Evolutionary conservation across 2,329 filamentous ascomycete species (phyloP), one percentile per base, ranked within the genome.

Genomic region (Xylariaceae sp.): DNA sequence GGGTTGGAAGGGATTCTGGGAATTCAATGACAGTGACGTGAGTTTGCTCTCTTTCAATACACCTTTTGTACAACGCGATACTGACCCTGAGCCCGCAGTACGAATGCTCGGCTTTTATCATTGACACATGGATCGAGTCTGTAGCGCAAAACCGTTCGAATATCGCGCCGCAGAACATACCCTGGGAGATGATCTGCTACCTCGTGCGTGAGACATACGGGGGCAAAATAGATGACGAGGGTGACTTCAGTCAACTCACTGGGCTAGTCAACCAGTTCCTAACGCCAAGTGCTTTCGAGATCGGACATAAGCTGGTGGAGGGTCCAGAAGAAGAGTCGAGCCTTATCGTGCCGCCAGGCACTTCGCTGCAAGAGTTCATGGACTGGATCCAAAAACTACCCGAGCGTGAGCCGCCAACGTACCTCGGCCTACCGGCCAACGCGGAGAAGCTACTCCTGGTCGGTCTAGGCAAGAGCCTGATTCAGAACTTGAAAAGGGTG

Each of bases 1-100:
- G 41, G 93, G 93, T 46, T 98, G 93, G 93, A 96, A 95, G 72
- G 89, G 89, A 40, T 95, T 96, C 76, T 98, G 94, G 93, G 94
- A 98, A 67, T 98, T 98, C 66, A 98, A 98, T 62, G 94, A 98
- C 66, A 95, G 90, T 55, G 93, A 98, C 67, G 88, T 94, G 79
- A 86, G 87, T 83, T 52, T 42, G 32, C 22, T 26, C 6, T 26
- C 11, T 6, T 26, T 26, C 22, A 6, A 6, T 11, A 11, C 22
- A 26, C 11, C 6, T 26, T 26, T 6, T 6, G 11, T 6, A 6
- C 22, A 26, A 26, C 22, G 11, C 11, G 22, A 26, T 11, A 11
- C 22, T 26, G 22, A 26, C 22, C 22, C 6, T 26, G 6, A 11
- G 11, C 22, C 50, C 48, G 22, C 55, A 93, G 87, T 97, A 97